Percentiles rank a stretch among this genome's conserved stretches.
These are phyloP conservation scores for Wickerhamiella alocasiicola DNA, from an alignment of 805 yeast genomes.

Conservation along the genomic window DNA sequence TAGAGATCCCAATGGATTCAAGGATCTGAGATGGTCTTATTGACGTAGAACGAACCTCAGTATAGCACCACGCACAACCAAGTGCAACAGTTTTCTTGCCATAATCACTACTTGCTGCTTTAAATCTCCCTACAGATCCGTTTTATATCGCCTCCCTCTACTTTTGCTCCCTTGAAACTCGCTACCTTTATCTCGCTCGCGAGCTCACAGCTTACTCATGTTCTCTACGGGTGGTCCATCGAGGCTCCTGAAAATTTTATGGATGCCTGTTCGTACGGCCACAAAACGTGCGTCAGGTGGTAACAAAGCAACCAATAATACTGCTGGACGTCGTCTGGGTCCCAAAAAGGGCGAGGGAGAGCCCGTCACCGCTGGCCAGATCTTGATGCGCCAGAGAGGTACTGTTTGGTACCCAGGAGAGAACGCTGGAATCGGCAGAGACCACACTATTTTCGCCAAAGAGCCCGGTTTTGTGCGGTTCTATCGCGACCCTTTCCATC, in stretches of 20 bases:
- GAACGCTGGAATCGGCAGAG: conserved; percentile 72
- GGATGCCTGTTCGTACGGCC: conserved; percentile 56
- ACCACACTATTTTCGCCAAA: conserved; percentile 78
- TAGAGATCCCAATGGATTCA: too few species aligned
- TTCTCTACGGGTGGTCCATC: conserved; percentile 3
- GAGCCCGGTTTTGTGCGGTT: conserved; percentile 92
- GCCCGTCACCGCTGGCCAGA: conserved; percentile 68
- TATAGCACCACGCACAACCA: too few species aligned
- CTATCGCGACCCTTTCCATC: conserved; percentile 93
- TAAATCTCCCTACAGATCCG: too few species aligned
- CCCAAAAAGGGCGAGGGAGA: conserved; percentile 76
- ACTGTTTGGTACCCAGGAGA: conserved; percentile 91
- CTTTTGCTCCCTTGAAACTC: too few species aligned
- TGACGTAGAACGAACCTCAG: too few species aligned
- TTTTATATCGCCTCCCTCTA: too few species aligned
- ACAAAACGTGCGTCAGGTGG: conserved; percentile 93
- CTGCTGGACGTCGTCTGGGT: conserved; percentile 90
- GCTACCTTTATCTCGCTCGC: background rate
- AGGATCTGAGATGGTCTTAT: too few species aligned
- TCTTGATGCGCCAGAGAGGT: conserved; percentile 88
- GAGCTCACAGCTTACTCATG: conserved; percentile 5
- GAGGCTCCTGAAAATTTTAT: conserved; percentile 6
- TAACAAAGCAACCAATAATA: conserved; percentile 84
- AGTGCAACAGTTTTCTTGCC: too few species aligned
- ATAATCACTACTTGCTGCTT: too few species aligned